Base-by-base conservation (phyloP, 177 flowering plant genomes). In the Vitis hybrid region DNA sequence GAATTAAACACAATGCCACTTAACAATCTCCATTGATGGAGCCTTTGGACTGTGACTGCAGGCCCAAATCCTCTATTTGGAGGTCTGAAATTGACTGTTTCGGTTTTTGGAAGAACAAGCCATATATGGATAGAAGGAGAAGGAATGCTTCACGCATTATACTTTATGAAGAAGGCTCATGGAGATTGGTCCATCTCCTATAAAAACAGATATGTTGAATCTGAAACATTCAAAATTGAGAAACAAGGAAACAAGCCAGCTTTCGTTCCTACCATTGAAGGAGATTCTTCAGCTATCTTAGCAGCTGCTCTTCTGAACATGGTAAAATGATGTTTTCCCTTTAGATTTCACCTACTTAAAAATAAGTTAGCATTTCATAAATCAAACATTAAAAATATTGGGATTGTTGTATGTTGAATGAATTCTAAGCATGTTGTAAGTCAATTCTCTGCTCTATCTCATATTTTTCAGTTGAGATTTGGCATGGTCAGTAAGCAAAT, bases 11-110 rank as follows among this genome's bases (percentile, higher is more conserved):
- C 28, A 24, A 24, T 24, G 28, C 28, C 28, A 24, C 28, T 24
- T 24, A 24, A 24, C 28, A 24, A 24, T 24, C 5, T 24, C 28
- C 28, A 12, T 59, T 59, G n/a, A 17, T 14, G n/a, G n/a, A 59
- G 20, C 62, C 20, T 59, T 59, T 59, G 20, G 38, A 19, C 28
- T 28, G 50, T n/a, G n/a, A 19, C 11, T 71, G 75, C 81, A 86
- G 89, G 91, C 8, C 73, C 87, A 38, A 88, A 88, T 78, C 89
- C 89, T 64, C 82, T 82, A 0, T 88, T 82, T 72, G 87, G 88
- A 69, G 84, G 83, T 8, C 58, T 77, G 17, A 80, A 86, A 70
- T 73, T 85, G 7, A 67, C 86, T 10, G 62, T 18, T 10, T 88
- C 89, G 1, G 53, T 82, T 11, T 81, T 88, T 58, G 91, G 91